Evolutionary conservation across 1,284 basidiomycete genomes (phyloP).

Genomic region (Ustilago cynodontis): DNA sequence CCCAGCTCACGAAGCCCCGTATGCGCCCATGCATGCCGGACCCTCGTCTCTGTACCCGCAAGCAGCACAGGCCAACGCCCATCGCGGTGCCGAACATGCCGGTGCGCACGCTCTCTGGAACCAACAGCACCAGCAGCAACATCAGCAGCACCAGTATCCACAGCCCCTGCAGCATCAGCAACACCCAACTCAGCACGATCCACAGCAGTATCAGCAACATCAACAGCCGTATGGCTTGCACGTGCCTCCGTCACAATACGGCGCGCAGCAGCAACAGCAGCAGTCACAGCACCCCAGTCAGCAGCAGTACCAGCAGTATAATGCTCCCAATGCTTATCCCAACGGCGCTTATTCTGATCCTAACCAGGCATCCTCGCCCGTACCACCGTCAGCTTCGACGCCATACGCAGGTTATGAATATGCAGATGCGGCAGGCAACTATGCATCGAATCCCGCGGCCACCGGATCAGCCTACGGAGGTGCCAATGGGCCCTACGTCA

Average conservation of each 20-base stretch:
- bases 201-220: slow-evolving; percentile 21
- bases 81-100: neutral
- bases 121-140: slow-evolving; percentile 13
- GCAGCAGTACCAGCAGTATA: slow-evolving; percentile 22
- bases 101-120: slow-evolving; percentile 20
- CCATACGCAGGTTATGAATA: slow-evolving; percentile 27
- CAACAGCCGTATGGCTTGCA: slow-evolving; percentile 22
- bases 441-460: slow-evolving; percentile 11
- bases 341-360: slow-evolving; percentile 28
- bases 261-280: slow-evolving; percentile 11
- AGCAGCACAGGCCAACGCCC: slow-evolving; percentile 12
- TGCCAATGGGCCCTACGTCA: slow-evolving; percentile 6
- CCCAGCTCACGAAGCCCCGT: slow-evolving; percentile 6
- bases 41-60: slow-evolving; percentile 30
- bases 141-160: slow-evolving; percentile 14
- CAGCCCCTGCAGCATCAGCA: slow-evolving; percentile 13
- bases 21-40: slow-evolving; percentile 13
- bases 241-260: slow-evolving; percentile 14
- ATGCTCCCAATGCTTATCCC: slow-evolving; percentile 1
- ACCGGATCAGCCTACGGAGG: slow-evolving; percentile 13
- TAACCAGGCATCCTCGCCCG: slow-evolving; percentile 11
- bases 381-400: slow-evolving; percentile 1
- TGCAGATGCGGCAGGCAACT: slow-evolving; percentile 1
- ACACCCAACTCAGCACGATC: neutral
- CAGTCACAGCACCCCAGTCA: slow-evolving; percentile 3